These are phyloP conservation scores for Beta lomatogona DNA, from an alignment of 179 eudicot species.

Conservation along the genomic window DNA sequence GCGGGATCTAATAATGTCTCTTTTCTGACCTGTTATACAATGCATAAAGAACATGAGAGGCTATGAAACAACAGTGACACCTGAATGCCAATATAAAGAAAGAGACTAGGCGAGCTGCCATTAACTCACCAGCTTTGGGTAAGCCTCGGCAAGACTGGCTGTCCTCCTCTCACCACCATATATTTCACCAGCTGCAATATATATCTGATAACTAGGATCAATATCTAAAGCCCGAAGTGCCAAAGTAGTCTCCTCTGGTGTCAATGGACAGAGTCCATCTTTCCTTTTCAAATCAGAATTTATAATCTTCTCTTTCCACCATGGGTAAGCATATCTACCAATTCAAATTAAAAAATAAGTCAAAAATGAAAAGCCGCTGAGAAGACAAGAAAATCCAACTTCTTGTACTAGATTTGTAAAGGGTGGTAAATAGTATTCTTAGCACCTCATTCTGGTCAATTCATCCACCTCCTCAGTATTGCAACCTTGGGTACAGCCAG, in stretches of 20 bases:
- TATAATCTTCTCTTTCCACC: constrained; percentile 90
- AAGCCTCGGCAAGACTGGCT: constrained; percentile 61
- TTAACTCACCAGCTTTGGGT: constrained; percentile 68
- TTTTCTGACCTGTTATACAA: constrained; percentile 62
- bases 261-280: constrained; percentile 79
- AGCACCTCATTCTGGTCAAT: constrained; percentile 50
- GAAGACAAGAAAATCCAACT: not conserved
- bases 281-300: constrained; percentile 68
- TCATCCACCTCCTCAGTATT: constrained; percentile 53
- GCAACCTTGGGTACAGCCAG: constrained; percentile 60
- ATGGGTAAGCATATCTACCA: constrained; percentile 77
- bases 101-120: constrained; percentile 6
- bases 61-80: constrained; percentile 8
- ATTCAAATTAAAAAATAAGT: constrained; percentile 8
- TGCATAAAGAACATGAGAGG: constrained; percentile 3
- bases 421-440: not conserved
- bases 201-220: constrained; percentile 62
- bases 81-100: not conserved
- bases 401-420: not conserved
- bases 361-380: not conserved
- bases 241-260: constrained; percentile 81
- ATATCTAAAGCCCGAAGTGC: constrained; percentile 65
- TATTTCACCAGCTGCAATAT: constrained; percentile 87
- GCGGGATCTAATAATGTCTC: constrained; percentile 65
- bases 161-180: constrained; percentile 77